A percentile compares a stretch with the other conserved stretches of the same genome.
Conservation (phyloP, 1,139 yeast genomes). For the Ogataea hybrid region DNA sequence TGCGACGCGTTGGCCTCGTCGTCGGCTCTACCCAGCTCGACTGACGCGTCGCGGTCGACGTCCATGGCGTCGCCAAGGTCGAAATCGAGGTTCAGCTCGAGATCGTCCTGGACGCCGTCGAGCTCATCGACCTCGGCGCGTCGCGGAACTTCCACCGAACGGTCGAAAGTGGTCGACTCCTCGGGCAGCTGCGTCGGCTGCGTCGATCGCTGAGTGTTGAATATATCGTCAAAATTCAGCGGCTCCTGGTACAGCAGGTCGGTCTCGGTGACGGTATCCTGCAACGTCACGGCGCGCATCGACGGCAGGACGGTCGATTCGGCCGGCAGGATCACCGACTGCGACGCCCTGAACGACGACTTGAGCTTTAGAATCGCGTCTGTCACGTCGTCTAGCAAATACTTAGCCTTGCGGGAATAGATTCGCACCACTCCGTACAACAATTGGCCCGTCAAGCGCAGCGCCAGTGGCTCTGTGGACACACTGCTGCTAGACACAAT, state of each 20-base stretch:
- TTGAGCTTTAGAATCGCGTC: conserved; percentile 75
- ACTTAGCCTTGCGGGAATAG: conserved; percentile 82
- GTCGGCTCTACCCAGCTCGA: conserved; percentile 50
- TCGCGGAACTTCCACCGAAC: conserved; percentile 62
- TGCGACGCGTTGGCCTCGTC: conserved; percentile 22
- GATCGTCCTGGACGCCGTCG: conserved; percentile 45
- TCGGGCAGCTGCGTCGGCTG: conserved; percentile 14
- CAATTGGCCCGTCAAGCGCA: conserved; percentile 85
- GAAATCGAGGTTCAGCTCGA: conserved; percentile 54
- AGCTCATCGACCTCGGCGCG: conserved; percentile 32
- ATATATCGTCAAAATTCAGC: conserved; percentile 51
- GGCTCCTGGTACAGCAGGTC: conserved; percentile 71
- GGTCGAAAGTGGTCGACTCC: conserved; percentile 35
- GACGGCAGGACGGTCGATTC: conserved; percentile 36
- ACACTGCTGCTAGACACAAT: conserved; percentile 28
- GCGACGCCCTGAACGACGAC: conserved; percentile 60
- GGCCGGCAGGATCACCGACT: conserved; percentile 32
- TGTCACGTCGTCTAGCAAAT: conserved; percentile 78
- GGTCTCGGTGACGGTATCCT: conserved; percentile 76
- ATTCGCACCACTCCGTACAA: conserved; percentile 87
- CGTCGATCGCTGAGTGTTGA: conserved; percentile 19
- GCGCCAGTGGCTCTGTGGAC: conserved; percentile 54
- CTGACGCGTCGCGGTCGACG: conserved; percentile 37
- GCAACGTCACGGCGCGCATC: conserved; percentile 56
- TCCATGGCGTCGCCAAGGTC: conserved; percentile 31